Evolutionary conservation across 2,329 filamentous ascomycete genomes (phyloP).

Genomic region (Monosporascus cannonballus): DNA sequence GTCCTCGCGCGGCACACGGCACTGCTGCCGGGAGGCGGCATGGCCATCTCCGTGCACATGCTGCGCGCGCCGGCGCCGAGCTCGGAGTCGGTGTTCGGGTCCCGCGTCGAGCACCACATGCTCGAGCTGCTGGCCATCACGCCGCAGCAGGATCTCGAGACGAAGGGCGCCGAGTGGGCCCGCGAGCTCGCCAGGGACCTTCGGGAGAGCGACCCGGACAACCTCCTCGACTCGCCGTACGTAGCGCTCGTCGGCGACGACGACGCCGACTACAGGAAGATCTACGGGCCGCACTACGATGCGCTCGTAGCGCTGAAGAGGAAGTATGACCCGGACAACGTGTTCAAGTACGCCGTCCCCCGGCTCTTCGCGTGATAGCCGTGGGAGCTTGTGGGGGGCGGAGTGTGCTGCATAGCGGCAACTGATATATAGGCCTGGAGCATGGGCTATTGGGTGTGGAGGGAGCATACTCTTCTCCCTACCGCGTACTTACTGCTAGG

Average conservation of each 20-base stretch:
- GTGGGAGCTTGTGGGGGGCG: background rate
- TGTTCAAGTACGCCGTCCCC: constrained; percentile 24
- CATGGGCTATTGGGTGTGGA: too few relatives aligned
- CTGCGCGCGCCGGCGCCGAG: constrained; percentile 17
- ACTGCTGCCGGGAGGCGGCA: constrained; percentile 16
- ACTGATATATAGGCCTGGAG: too few relatives aligned
- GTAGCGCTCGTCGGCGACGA: constrained; percentile 23
- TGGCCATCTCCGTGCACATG: constrained; percentile 24
- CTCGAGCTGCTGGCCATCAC: constrained; percentile 28
- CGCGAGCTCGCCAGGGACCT: constrained; percentile 9
- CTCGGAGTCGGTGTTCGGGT: constrained; percentile 23
- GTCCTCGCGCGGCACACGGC: constrained; percentile 18
- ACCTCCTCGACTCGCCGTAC: constrained; percentile 24
- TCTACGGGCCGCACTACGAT: constrained; percentile 24
- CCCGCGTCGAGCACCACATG: constrained; percentile 26
- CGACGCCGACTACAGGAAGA: constrained; percentile 19
- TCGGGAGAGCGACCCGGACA: constrained; percentile 15
- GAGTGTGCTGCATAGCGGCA: too few relatives aligned
- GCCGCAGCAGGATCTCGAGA: constrained; percentile 14
- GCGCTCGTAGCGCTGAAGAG: constrained; percentile 22
- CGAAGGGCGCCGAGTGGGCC: constrained; percentile 19
- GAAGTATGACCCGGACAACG: constrained; percentile 29
- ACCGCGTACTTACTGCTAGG: too few relatives aligned
- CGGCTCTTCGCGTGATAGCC: constrained; percentile 3
- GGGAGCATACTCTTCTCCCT: too few relatives aligned